Evolutionary conservation across 2,329 filamentous ascomycete species (phyloP).

Genomic region (Leptographium flavum): DNA sequence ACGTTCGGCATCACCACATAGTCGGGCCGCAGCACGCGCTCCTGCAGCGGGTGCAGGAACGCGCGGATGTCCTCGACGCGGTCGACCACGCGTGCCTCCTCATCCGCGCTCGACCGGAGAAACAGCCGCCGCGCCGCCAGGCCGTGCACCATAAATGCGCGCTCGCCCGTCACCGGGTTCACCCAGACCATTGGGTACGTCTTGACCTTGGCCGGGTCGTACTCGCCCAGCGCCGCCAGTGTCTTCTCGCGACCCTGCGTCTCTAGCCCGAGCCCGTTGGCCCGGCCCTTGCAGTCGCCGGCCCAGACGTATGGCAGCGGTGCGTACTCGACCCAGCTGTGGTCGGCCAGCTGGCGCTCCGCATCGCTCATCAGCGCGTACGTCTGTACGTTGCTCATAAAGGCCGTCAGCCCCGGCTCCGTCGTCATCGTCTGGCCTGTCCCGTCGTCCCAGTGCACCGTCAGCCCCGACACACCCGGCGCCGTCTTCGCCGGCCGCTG

Average conservation of each 20-base stretch:
- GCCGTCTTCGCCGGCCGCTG: conserved; percentile 22
- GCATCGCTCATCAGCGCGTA: conserved; percentile 26
- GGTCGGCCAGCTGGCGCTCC: conserved; percentile 25
- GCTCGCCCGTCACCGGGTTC: conserved; percentile 26
- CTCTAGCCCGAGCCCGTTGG: conserved; percentile 26
- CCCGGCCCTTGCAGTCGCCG: conserved; percentile 22
- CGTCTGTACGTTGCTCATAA: conserved; percentile 26
- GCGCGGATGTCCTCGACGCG: conserved; percentile 22
- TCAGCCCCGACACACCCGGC: conserved; percentile 17
- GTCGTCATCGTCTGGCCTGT: conserved; percentile 24
- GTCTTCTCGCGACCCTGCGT: conserved; percentile 23
- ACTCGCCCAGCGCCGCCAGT: conserved; percentile 22
- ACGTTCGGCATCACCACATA: conserved; percentile 24
- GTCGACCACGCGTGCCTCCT: conserved; percentile 21
- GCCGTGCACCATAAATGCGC: conserved; percentile 28
- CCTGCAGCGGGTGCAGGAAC: conserved; percentile 22
- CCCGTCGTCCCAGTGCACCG: conserved; percentile 17
- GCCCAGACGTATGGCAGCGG: conserved; percentile 30
- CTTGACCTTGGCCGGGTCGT: conserved; percentile 19
- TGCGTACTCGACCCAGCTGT: conserved; percentile 31
- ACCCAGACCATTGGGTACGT: conserved; percentile 31
- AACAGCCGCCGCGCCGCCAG: conserved; percentile 24
- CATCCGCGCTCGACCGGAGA: conserved; percentile 18
- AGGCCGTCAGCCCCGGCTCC: conserved; percentile 28
- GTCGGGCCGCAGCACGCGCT: conserved; percentile 25